These are phyloP conservation scores for Aspergillus persii DNA, from an alignment of 2,329 filamentous ascomycete species.

Conservation along the genomic window DNA sequence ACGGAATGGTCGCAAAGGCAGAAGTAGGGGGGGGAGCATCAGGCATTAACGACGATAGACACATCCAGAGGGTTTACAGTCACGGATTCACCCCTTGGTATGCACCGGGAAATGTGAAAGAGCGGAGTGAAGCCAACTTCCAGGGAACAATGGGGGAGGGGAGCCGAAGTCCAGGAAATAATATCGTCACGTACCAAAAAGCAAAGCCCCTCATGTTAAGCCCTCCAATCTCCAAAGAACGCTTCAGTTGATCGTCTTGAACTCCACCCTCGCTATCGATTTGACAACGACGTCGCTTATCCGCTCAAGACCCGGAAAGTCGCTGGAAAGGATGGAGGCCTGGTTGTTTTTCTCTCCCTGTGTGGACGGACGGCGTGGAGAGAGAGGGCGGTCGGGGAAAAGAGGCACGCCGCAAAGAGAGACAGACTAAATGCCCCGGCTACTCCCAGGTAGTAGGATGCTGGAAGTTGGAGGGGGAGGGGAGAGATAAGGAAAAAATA, in stretches of 20 bases:
- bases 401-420: slow-evolving; percentile 8
- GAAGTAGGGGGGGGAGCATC: neutral
- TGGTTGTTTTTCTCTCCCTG: neutral
- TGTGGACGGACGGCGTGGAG: slow-evolving; percentile 1
- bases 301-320: neutral
- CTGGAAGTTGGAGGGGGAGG: neutral
- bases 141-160: slow-evolving; percentile 8
- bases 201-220: slow-evolving; percentile 22
- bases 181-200: slow-evolving; percentile 21
- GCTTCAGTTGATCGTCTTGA: slow-evolving; percentile 6
- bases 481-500: neutral
- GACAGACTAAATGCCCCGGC: slow-evolving; percentile 8
- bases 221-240: slow-evolving; percentile 3
- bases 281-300: neutral
- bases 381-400: slow-evolving; percentile 16
- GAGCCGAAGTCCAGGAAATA: neutral
- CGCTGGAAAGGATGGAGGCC: slow-evolving; percentile 1
- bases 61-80: slow-evolving; percentile 16
- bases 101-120: slow-evolving; percentile 7
- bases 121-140: slow-evolving; percentile 6
- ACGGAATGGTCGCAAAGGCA: slow-evolving; percentile 4
- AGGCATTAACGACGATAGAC: slow-evolving; percentile 2
- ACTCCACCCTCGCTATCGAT: slow-evolving; percentile 1
- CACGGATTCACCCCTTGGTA: slow-evolving; percentile 10
- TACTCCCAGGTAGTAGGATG: neutral